Evolutionary conservation across 345 rosid species (phyloP).

Genomic region (Streptanthus diversifolius): DNA sequence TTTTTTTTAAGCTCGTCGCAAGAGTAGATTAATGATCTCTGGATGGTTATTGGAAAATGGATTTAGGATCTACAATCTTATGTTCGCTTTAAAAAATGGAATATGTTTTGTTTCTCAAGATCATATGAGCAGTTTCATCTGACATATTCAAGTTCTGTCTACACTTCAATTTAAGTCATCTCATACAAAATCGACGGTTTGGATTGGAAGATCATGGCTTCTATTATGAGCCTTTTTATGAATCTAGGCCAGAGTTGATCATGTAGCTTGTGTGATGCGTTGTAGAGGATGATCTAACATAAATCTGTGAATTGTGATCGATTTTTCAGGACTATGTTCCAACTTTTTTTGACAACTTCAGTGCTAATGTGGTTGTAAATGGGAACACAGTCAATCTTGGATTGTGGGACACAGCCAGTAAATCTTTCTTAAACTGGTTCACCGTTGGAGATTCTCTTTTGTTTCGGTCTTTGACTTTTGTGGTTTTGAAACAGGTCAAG

Average conservation of each 20-base stretch:
- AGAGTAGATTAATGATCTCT: not conserved
- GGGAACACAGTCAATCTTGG: conserved; percentile 91
- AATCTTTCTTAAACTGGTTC: conserved; percentile 24
- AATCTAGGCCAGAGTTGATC: not conserved
- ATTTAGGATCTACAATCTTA: no score
- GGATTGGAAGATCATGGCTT: no score
- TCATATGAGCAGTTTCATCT: not conserved
- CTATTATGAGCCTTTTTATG: no score
- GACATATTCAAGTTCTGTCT: not conserved
- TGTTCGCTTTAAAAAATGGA: no score
- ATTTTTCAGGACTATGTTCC: conserved; percentile 88
- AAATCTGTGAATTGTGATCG: conserved; percentile 5
- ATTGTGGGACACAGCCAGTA: conserved; percentile 97
- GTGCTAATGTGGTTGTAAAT: conserved; percentile 95
- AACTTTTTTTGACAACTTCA: conserved; percentile 94
- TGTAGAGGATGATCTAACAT: not conserved
- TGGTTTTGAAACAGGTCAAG: conserved; percentile 62
- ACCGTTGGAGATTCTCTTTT: not conserved
- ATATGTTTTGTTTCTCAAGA: no score
- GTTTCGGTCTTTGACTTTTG: conserved; percentile 5
- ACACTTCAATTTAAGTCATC: not conserved
- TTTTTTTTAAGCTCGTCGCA: not conserved
- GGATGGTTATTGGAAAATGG: not conserved
- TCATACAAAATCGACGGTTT: not conserved
- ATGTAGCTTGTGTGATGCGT: not conserved